Percentiles rank a stretch among this genome's conserved stretches.
Evolutionary conservation across 1,284 basidiomycete species (phyloP).

Genomic region (Fomitopsis betulina): DNA sequence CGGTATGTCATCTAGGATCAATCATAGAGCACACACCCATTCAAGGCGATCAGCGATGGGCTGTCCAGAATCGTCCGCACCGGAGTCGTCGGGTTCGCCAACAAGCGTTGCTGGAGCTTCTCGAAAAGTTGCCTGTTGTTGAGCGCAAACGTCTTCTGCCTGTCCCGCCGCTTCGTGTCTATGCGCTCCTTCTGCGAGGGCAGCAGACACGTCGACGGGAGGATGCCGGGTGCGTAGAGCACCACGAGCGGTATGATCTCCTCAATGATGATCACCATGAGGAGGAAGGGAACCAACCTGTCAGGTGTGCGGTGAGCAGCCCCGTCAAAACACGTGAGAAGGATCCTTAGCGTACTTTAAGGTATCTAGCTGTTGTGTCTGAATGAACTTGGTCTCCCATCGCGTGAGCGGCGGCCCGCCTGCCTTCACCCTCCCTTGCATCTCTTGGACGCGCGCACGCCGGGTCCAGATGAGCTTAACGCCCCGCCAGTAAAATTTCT

Average conservation of each 20-base stretch:
- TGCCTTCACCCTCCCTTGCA: constrained; percentile 47
- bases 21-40: constrained; percentile 22
- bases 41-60: constrained; percentile 21
- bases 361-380: constrained; percentile 57
- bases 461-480: constrained; percentile 66
- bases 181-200: constrained; percentile 78
- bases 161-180: constrained; percentile 52
- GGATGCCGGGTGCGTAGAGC: constrained; percentile 79
- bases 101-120: constrained; percentile 27
- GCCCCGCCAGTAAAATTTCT: constrained; percentile 81
- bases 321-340: not conserved
- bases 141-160: constrained; percentile 35
- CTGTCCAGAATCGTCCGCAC: constrained; percentile 19
- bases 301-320: not conserved
- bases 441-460: constrained; percentile 45
- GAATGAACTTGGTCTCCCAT: constrained; percentile 62
- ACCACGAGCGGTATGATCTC: constrained; percentile 83
- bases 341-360: constrained; percentile 63
- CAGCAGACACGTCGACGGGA: constrained; percentile 86
- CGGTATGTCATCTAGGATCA: not conserved
- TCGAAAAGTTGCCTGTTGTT: constrained; percentile 28
- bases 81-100: constrained; percentile 27
- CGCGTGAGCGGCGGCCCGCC: constrained; percentile 58
- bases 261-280: constrained; percentile 74
- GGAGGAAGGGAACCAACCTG: constrained; percentile 78